These are phyloP conservation scores for Arachis hypogaea DNA, from an alignment of 306 rosid genomes.

Conservation along the genomic window DNA sequence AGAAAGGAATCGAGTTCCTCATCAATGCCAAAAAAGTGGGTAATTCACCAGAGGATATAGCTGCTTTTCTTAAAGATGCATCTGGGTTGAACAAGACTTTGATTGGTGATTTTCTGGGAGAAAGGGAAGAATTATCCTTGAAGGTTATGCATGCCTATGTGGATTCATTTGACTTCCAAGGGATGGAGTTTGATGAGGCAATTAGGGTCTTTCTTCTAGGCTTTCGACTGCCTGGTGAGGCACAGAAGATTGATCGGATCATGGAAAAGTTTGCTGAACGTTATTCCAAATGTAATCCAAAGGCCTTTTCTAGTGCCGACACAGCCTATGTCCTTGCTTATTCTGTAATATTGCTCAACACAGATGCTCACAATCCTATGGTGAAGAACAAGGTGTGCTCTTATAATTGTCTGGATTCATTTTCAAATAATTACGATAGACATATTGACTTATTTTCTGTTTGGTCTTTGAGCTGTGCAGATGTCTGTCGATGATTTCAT, in stretches of 20 bases:
- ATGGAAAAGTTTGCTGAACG: constrained; percentile 99
- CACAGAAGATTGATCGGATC: constrained; percentile 94
- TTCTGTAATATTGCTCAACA: constrained; percentile 96
- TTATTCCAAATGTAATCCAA: constrained; percentile 92
- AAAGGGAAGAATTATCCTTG: constrained; percentile 90
- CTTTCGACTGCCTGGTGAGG: constrained; percentile 99
- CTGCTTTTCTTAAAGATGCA: constrained; percentile 92
- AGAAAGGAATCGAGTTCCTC: constrained; percentile 96
- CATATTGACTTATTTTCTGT: constrained; percentile 27
- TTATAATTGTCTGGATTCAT: constrained; percentile 28
- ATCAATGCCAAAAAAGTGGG: constrained; percentile 97
- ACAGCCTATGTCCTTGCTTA: constrained; percentile 99
- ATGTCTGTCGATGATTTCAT: constrained; percentile 99
- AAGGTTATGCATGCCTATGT: constrained; percentile 97
- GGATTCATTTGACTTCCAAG: constrained; percentile 94
- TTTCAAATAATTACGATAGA: constrained; percentile 37
- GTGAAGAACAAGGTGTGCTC: constrained; percentile 89
- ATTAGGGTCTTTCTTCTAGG: constrained; percentile 91
- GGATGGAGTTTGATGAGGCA: constrained; percentile 94
- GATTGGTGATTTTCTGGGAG: constrained; percentile 98
- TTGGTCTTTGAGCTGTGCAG: constrained; percentile 59
- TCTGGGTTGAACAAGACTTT: constrained; percentile 89
- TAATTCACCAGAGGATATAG: constrained; percentile 89
- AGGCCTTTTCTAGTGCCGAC: constrained; percentile 94
- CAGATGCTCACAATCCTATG: constrained; percentile 96